Evolutionary conservation across 352 stramenopile genomes (phyloP).

Genomic region (Phytophthora pseudosyringae): DNA sequence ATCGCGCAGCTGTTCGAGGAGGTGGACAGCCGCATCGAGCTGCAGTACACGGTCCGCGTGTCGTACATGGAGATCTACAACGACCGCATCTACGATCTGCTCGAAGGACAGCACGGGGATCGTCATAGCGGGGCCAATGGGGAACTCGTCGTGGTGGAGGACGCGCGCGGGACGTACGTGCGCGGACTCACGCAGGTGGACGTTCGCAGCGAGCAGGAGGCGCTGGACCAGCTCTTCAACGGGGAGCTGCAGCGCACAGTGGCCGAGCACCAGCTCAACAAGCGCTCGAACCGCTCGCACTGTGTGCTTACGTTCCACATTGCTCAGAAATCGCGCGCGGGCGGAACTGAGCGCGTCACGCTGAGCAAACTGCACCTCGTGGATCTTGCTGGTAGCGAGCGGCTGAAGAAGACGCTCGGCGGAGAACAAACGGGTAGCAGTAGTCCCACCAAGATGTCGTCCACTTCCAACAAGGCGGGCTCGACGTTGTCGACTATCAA

Average conservation of each 20-base stretch:
- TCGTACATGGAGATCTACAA: conserved; percentile 98
- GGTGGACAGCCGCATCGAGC: conserved; percentile 89
- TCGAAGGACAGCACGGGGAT: conserved; percentile 46
- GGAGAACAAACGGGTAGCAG: conserved; percentile 31
- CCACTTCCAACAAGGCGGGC: conserved; percentile 19
- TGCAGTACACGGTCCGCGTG: conserved; percentile 85
- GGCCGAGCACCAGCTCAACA: conserved; percentile 94
- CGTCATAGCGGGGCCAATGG: conserved; percentile 24
- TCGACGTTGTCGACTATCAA: conserved; percentile 84
- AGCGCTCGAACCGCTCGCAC: conserved; percentile 94
- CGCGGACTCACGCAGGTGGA: conserved; percentile 89
- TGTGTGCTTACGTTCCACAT: conserved; percentile 94
- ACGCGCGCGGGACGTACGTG: conserved; percentile 83
- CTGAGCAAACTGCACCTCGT: conserved; percentile 94
- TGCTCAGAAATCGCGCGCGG: conserved; percentile 83
- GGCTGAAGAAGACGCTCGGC: conserved; percentile 94
- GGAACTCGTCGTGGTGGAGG: conserved; percentile 89
- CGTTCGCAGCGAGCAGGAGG: conserved; percentile 82
- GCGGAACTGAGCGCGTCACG: conserved; percentile 75
- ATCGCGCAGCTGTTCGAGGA: conserved; percentile 92
- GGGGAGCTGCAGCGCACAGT: conserved; percentile 93
- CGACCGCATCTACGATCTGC: conserved; percentile 94
- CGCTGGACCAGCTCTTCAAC: conserved; percentile 92
- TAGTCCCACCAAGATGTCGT: conserved; percentile 23
- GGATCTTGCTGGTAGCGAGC: conserved; percentile 95